Conservation (phyloP, 306 rosid genomes). For the Lathyrus oleraceus region DNA sequence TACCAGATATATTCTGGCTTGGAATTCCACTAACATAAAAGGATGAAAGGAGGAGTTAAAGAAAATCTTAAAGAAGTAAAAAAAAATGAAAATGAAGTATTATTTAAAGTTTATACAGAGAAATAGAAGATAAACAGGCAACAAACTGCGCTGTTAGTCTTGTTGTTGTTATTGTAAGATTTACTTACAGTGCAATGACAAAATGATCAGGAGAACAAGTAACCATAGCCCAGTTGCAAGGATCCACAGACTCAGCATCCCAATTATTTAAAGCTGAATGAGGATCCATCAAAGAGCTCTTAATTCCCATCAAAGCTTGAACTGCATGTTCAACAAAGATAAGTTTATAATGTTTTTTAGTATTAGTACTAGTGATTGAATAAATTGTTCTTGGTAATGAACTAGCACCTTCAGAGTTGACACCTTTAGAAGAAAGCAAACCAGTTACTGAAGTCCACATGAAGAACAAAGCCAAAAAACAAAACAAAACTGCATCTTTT, state of each 20-base stretch:
- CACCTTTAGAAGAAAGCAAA: slow-evolving; percentile 77
- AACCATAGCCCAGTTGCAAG: slow-evolving; percentile 87
- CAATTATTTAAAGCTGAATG: slow-evolving; percentile 59
- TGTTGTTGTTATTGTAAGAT: slow-evolving; percentile 4
- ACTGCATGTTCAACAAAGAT: slow-evolving; percentile 47
- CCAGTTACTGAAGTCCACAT: slow-evolving; percentile 51
- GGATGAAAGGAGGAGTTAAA: neutral
- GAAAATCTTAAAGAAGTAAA: slow-evolving; percentile 17
- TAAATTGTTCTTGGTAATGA: slow-evolving; percentile 13
- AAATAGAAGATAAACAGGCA: no score
- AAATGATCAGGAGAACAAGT: slow-evolving; percentile 73
- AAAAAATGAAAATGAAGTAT: no score
- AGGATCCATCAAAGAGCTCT: slow-evolving; percentile 59
- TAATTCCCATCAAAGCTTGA: slow-evolving; percentile 69
- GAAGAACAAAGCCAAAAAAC: slow-evolving; percentile 45
- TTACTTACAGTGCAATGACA: slow-evolving; percentile 69
- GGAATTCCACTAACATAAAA: slow-evolving; percentile 65
- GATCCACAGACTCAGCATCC: slow-evolving; percentile 89
- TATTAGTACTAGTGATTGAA: neutral
- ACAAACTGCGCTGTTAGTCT: no score
- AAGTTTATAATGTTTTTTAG: neutral
- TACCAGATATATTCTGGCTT: slow-evolving; percentile 80
- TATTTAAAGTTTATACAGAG: no score
- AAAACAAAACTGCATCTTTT: slow-evolving; percentile 35
- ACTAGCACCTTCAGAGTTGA: slow-evolving; percentile 80